Percentiles rank a stretch among this genome's conserved stretches.
These are phyloP conservation scores for Cucurbita argyrosperma DNA, from an alignment of 306 rosid species.

Conservation along the genomic window DNA sequence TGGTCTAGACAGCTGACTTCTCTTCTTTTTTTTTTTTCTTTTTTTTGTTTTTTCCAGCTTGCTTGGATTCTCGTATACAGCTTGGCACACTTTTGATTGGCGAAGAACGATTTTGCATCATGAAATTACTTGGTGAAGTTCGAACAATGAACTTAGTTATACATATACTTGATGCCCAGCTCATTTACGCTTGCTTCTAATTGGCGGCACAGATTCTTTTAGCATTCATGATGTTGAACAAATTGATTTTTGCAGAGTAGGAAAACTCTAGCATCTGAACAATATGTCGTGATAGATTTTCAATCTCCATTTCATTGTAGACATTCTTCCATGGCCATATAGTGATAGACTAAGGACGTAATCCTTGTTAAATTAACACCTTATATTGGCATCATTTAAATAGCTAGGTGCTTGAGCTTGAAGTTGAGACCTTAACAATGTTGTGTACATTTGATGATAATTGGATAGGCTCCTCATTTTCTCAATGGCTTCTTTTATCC, in stretches of 20 bases:
- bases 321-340: neutral
- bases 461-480: neutral
- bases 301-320: neutral
- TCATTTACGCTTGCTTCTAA: neutral
- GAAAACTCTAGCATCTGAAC: neutral
- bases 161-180: neutral
- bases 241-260: neutral
- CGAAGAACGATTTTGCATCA: constrained; percentile 12
- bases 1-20: neutral
- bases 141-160: neutral
- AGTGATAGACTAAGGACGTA: neutral
- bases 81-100: constrained; percentile 80
- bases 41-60: constrained; percentile 39
- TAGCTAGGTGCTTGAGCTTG: neutral
- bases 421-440: neutral
- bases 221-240: neutral
- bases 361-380: neutral
- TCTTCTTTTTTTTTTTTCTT: constrained; percentile 1
- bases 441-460: neutral
- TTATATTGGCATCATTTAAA: neutral
- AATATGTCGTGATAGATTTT: neutral
- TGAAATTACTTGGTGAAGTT: constrained; percentile 11
- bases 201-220: neutral
- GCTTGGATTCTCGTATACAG: constrained; percentile 88
- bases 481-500: neutral